These are phyloP conservation scores for Suillus variegatus DNA, from an alignment of 768 basidiomycete species.

Conservation along the genomic window DNA sequence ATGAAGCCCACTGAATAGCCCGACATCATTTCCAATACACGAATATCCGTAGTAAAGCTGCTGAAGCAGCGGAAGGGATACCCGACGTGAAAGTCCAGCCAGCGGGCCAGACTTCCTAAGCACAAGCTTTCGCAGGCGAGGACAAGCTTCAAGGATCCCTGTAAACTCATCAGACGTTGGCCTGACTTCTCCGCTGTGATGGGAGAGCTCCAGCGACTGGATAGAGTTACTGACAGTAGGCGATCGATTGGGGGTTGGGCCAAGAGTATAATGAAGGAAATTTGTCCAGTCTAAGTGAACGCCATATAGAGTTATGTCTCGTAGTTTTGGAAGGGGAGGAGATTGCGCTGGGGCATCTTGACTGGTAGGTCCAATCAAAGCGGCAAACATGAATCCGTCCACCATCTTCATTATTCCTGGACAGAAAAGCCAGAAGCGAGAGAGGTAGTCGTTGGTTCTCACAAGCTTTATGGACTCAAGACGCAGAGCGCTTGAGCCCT, in stretches of 20 bases:
- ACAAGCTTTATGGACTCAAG: no score
- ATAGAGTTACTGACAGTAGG: constrained; percentile 18
- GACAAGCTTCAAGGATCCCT: constrained; percentile 41
- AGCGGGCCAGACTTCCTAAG: constrained; percentile 50
- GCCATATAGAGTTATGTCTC: constrained; percentile 50
- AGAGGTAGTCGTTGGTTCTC: no score
- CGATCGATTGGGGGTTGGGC: not conserved
- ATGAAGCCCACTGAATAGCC: constrained; percentile 41
- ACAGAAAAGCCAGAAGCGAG: no score
- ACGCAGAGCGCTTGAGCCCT: no score
- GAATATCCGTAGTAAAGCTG: constrained; percentile 47
- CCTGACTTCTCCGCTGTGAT: constrained; percentile 53
- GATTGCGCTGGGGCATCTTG: constrained; percentile 12
- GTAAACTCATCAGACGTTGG: constrained; percentile 47
- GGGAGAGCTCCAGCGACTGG: constrained; percentile 47
- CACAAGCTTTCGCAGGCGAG: constrained; percentile 42
- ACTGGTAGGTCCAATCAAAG: not conserved
- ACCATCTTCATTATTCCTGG: no score
- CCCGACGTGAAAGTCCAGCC: constrained; percentile 1
- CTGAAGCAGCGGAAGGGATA: constrained; percentile 40
- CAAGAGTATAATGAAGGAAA: constrained; percentile 33
- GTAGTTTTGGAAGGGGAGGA: constrained; percentile 41
- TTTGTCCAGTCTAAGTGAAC: constrained; percentile 58
- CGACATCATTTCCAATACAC: constrained; percentile 36
- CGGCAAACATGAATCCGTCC: no score